Evolutionary conservation across 495 filamentous ascomycete genomes (phyloP).

Genomic region (Neurospora tetraspora): DNA sequence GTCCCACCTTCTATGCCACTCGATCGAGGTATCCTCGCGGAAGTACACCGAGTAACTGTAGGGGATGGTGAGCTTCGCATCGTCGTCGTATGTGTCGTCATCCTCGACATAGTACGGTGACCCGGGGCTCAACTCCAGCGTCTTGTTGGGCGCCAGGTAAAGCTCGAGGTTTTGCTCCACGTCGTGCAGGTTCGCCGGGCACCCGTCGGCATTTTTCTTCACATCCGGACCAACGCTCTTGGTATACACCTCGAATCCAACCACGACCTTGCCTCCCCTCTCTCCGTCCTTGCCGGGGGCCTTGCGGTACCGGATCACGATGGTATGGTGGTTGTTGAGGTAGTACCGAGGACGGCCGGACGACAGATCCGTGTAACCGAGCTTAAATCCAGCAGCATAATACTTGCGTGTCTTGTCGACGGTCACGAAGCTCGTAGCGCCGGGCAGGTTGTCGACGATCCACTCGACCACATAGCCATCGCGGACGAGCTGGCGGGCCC

Average conservation of each 20-base stretch:
- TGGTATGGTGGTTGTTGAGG: slow-evolving; percentile 85
- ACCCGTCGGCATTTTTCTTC: slow-evolving; percentile 47
- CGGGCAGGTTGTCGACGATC: slow-evolving; percentile 93
- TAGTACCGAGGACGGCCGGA: slow-evolving; percentile 58
- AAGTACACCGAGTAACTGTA: slow-evolving; percentile 94
- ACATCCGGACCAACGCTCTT: slow-evolving; percentile 66
- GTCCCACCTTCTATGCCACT: slow-evolving; percentile 86
- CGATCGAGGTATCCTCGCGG: slow-evolving; percentile 69
- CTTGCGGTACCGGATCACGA: slow-evolving; percentile 74
- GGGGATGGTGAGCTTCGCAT: slow-evolving; percentile 63
- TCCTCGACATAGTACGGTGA: slow-evolving; percentile 48
- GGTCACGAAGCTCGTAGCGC: slow-evolving; percentile 87
- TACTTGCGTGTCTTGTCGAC: slow-evolving; percentile 83
- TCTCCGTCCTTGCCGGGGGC: slow-evolving; percentile 59
- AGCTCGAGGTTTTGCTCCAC: slow-evolving; percentile 57
- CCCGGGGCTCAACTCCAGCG: slow-evolving; percentile 39
- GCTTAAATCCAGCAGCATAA: slow-evolving; percentile 91
- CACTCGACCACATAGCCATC: slow-evolving; percentile 88
- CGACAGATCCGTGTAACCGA: slow-evolving; percentile 67
- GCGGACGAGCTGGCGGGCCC: slow-evolving; percentile 63
- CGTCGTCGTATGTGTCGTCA: slow-evolving; percentile 47
- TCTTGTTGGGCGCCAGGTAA: slow-evolving; percentile 52
- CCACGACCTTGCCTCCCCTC: slow-evolving; percentile 70
- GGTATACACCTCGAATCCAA: slow-evolving; percentile 87
- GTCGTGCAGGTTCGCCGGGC: slow-evolving; percentile 55